phyloP scores from a whole-genome alignment of 169 alveolate species.

The Plasmodium vivax region DNA sequence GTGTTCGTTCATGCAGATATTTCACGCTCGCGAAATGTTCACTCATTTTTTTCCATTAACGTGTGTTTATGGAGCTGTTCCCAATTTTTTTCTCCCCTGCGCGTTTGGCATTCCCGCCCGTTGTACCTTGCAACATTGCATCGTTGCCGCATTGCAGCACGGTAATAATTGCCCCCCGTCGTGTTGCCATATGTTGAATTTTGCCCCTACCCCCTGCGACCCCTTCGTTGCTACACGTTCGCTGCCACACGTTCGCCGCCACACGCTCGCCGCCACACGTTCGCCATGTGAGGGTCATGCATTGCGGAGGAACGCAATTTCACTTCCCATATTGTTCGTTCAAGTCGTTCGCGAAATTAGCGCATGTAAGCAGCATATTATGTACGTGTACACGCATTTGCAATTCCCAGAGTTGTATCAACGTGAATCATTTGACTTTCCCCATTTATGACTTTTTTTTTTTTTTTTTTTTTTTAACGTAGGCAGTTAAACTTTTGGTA shows the following conservation, averaged over 20 bases:
- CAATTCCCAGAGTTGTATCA: constrained; percentile 35
- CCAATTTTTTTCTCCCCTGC: background rate
- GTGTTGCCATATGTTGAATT: background rate
- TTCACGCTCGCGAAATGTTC: background rate
- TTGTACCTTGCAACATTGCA: background rate
- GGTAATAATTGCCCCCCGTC: background rate
- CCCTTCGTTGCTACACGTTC: background rate
- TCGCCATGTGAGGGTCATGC: background rate
- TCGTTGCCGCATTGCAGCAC: background rate
- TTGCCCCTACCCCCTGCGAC: background rate
- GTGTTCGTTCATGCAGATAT: background rate
- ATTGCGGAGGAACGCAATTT: background rate
- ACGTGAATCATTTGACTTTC: constrained; percentile 13
- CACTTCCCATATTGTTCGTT: background rate
- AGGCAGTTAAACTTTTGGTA: background rate
- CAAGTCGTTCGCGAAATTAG: background rate
- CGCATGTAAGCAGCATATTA: background rate
- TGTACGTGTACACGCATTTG: background rate
- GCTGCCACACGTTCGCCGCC: background rate
- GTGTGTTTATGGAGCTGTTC: background rate
- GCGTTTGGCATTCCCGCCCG: background rate
- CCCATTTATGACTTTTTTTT: background rate
- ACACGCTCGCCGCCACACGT: background rate
- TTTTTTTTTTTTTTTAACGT: constrained; percentile 6
- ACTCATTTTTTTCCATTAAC: background rate